Evolutionary conservation across 2,329 filamentous ascomycete genomes (phyloP).

Genomic region (Helotiales sp.): DNA sequence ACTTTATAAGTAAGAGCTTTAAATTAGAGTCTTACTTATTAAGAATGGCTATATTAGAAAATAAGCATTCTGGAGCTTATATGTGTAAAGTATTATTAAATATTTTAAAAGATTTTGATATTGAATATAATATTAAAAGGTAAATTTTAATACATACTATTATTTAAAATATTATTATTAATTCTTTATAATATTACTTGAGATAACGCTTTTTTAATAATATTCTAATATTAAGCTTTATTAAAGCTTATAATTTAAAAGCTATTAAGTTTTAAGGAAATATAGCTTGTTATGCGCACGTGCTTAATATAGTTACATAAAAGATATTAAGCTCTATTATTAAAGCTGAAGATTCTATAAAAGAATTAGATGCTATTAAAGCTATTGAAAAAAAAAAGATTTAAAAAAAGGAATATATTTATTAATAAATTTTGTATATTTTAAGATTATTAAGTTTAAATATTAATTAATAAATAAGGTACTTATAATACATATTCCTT

Average conservation of each 20-base stretch:
- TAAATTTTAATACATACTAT: neutral
- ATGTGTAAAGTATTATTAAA: neutral
- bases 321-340: neutral
- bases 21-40: neutral
- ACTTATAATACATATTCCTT: neutral
- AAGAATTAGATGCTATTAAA: neutral
- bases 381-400: neutral
- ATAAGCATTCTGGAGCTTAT: neutral
- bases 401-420: neutral
- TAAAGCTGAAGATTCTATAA: neutral
- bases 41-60: neutral
- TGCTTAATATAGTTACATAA: constrained; percentile 1
- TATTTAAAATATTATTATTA: neutral
- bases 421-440: neutral
- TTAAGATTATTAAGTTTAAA: neutral
- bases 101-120: neutral
- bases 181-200: neutral
- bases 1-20: neutral
- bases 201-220: neutral
- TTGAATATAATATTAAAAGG: neutral
- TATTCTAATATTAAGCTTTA: neutral
- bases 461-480: neutral
- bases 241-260: neutral
- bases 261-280: neutral
- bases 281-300: neutral